Base-by-base conservation (phyloP, 2,329 filamentous ascomycete genomes). In the Aspergillus neotritici region DNA sequence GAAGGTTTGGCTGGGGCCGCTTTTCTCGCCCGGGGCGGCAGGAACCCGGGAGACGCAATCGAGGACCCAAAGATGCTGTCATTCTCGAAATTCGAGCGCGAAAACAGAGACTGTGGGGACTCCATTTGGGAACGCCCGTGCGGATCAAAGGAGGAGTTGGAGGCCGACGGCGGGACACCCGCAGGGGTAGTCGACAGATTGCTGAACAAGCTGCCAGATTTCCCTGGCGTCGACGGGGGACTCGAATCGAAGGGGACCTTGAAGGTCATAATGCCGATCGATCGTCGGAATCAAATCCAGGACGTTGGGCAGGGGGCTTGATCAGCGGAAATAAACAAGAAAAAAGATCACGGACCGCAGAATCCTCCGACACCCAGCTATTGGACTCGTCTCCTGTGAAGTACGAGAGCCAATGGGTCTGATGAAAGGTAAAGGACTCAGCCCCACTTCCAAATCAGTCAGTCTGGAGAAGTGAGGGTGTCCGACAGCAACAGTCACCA, bases 81-180 rank as follows among this genome's bases (percentile, higher is more conserved):
- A 46, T 59, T 57, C 21, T 25, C 21, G 9, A 25, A 25, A 9
- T 25, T 25, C 21, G 66, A 64, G 45, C 63, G 58, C 34, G 58
- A 61, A 51, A 70, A 64, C 15, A 68, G 49, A 33, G 62, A 61
- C 49, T 71, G 61, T 7, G 59, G 62, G 41, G 67, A 71, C 34
- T 55, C 48, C 15, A 56, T 48, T 31, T 62, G 54, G 48, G 65
- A 61, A 34, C 69, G 69, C 3, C 74, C 77, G 44, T 71, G 69
- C 28, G 78, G 78, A 15, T 77, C 80, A 41, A 78, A 78, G n/a
- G 77, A 78, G n/a, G 77, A 79, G 48, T 62, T 61, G 17, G 67
- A 64, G 46, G 67, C 70, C 28, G 74, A 75, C 17, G 76, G 77
- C 1, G 78, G 77, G 45, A 69, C 71, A 32, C 76, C 78, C 36